Evolutionary conservation across 352 stramenopile genomes (phyloP).

Genomic region (Globisporangium iwayamae): DNA sequence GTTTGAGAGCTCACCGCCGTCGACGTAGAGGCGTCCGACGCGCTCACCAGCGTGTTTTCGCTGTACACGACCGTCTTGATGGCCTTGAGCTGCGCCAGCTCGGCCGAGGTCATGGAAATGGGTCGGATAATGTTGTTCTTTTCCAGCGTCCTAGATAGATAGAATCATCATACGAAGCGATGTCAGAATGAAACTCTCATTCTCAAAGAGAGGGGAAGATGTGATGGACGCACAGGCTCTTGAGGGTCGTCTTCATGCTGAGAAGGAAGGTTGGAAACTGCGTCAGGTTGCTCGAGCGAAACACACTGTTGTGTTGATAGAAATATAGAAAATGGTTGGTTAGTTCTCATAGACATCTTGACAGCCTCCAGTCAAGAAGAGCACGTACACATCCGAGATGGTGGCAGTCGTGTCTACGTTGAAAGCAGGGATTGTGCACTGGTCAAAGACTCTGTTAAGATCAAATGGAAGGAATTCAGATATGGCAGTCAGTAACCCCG

Average conservation of each 20-base stretch:
- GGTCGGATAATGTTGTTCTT: conserved; percentile 19
- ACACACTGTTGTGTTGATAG: conserved; percentile 18
- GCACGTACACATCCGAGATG: conserved; percentile 38
- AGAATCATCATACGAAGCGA: neutral
- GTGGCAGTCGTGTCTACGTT: conserved; percentile 23
- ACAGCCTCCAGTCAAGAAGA: neutral
- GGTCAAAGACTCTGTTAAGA: conserved; percentile 39
- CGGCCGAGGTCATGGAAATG: conserved; percentile 13
- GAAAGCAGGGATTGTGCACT: conserved; percentile 33
- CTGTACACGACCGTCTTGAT: conserved; percentile 18
- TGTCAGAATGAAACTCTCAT: neutral
- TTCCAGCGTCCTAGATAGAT: conserved; percentile 13
- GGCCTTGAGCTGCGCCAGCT: conserved; percentile 15
- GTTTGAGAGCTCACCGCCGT: neutral
- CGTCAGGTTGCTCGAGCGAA: conserved; percentile 38
- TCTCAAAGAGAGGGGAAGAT: neutral
- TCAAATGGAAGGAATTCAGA: neutral
- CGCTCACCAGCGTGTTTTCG: conserved; percentile 15
- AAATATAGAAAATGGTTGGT: neutral
- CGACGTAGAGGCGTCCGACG: neutral
- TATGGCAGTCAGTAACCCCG: neutral
- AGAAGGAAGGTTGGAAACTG: conserved; percentile 42
- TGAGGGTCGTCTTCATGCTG: conserved; percentile 20
- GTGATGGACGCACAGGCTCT: conserved; percentile 1
- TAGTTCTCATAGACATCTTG: neutral